Evolutionary conservation across 2,329 filamentous ascomycete species (phyloP), one percentile per base, ranked within the genome.

Genomic region (Teratosphaeriaceae sp.): DNA sequence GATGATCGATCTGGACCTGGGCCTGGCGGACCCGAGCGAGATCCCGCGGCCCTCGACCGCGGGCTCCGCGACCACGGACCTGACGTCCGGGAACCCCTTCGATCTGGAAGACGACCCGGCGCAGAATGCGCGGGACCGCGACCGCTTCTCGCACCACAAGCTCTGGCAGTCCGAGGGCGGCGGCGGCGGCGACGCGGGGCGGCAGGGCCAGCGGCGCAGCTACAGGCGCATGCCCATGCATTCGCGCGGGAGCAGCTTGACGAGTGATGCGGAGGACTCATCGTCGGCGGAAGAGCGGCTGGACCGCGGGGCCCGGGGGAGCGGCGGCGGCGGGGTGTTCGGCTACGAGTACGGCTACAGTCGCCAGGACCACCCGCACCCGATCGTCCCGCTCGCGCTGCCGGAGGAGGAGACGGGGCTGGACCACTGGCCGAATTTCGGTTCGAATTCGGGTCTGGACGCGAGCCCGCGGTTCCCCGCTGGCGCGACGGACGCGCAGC

Each of bases 11-110:
- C 57, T 68, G 2, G 64, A 68, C 43, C 47, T 63, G 55, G 66
- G 65, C 0, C 39, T 61, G 13, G 50, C 45, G 12, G 65, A 65
- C 43, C 53, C 55, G 8, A 58, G 64, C 36, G 62, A 66, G 26
- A 63, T 67, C n/a, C 30, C 44, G 7, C 65, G 70, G 4, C 69
- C 70, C 2, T 65, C 65, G 0, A 70, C 69, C 0, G 49, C 58
- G 6, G 55, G 52, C 29, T 59, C 55, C 2, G 43, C 63, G 50
- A 43, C 63, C 36, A 66, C 62, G 15, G 66, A 70, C 40, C 58
- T 62, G 16, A 64, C 65, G 29, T 67, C 62, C 40, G 68, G 68
- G 3, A 68, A 73, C 43, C 70, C 70, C 1, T 74, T 74, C 50
- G 70, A 73, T 51, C 63, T 73, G 5, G 71, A 73, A 49, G 68